Percentiles rank a stretch among this genome's conserved stretches.
phyloP scores from a whole-genome alignment of 805 yeast species.

The Sugiyamaella floridensis region DNA sequence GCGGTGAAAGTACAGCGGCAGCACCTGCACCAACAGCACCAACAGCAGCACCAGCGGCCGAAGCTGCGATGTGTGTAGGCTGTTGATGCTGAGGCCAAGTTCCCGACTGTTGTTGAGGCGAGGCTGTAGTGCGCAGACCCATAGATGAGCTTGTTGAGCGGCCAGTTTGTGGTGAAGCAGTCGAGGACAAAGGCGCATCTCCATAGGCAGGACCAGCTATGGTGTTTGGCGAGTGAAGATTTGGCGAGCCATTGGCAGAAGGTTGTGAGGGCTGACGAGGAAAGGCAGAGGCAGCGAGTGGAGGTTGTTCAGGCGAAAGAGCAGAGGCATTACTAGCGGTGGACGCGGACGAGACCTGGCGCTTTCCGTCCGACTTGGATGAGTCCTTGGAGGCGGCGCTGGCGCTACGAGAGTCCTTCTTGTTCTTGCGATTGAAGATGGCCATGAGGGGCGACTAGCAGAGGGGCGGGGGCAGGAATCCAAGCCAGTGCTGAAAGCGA shows the following conservation, averaged over 20 bases:
- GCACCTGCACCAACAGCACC: no score
- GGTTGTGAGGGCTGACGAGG: background rate
- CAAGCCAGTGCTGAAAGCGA: background rate
- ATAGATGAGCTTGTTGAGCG: background rate
- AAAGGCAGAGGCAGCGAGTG: background rate
- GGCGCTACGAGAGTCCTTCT: constrained; percentile 12
- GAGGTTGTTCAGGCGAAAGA: background rate
- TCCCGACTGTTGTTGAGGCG: background rate
- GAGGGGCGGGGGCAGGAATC: background rate
- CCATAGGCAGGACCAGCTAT: background rate
- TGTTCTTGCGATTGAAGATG: constrained; percentile 14
- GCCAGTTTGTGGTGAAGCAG: background rate
- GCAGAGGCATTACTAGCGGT: background rate
- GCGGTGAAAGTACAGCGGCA: no score
- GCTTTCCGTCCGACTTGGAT: background rate
- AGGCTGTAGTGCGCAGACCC: background rate
- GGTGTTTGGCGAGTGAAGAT: background rate
- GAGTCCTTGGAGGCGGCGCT: constrained; percentile 1
- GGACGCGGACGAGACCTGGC: background rate
- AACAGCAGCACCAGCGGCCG: no score
- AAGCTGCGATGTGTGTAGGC: background rate
- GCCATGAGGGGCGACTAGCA: constrained; percentile 14
- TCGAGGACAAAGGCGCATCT: background rate
- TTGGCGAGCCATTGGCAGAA: background rate
- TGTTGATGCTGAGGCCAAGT: background rate